Evolutionary conservation across 768 basidiomycete genomes (phyloP).

Genomic region (Psilocybe azurescens): DNA sequence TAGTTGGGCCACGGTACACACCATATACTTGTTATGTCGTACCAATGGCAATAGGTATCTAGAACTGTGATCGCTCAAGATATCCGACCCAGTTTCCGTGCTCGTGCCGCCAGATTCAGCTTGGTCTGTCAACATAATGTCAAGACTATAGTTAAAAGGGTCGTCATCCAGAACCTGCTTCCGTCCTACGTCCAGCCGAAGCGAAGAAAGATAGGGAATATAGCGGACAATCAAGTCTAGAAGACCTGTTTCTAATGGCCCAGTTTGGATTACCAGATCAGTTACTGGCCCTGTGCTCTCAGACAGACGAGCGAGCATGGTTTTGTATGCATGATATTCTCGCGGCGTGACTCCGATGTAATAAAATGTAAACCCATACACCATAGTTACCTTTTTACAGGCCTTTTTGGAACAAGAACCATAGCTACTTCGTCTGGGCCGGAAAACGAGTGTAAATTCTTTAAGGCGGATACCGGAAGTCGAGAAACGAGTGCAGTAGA

Average conservation of each 20-base stretch:
- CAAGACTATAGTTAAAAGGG: not conserved
- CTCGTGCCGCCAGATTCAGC: not conserved
- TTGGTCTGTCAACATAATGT: not conserved
- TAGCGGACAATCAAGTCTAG: not conserved
- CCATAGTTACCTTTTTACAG: not conserved
- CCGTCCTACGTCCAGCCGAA: not conserved
- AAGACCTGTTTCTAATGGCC: not conserved
- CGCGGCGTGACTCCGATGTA: not conserved
- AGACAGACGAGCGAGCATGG: not conserved
- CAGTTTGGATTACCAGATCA: not conserved
- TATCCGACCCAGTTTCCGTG: too few relatives aligned
- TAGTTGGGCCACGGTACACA: not conserved
- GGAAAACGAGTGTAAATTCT: not conserved
- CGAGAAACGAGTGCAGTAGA: not conserved
- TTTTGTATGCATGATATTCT: not conserved
- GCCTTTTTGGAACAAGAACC: slow-evolving; percentile 3
- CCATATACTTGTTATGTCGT: not conserved
- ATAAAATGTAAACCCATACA: too few relatives aligned
- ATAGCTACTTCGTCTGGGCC: not conserved
- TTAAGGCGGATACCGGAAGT: not conserved
- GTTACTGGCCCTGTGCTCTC: not conserved
- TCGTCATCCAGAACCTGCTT: not conserved
- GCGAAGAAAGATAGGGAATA: not conserved
- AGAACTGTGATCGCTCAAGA: too few relatives aligned
- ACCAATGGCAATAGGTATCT: not conserved